phyloP scores from a whole-genome alignment of 345 rosid genomes.

The Sonneratia caseolaris region DNA sequence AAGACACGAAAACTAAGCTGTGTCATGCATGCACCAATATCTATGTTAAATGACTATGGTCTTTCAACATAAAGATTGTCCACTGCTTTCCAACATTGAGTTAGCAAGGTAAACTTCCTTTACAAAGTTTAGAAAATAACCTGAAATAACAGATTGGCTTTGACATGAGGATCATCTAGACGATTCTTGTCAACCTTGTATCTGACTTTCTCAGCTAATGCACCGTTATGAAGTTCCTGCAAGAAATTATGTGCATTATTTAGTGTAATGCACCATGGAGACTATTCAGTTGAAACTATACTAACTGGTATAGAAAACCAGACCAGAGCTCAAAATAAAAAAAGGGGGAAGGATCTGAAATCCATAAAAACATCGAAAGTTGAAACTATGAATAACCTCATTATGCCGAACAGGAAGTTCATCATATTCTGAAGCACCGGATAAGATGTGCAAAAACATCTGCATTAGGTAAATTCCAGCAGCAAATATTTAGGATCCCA shows the following conservation, averaged over 20 bases:
- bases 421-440: constrained; percentile 88
- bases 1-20: background rate
- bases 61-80: background rate
- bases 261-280: background rate
- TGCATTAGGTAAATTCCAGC: constrained; percentile 15
- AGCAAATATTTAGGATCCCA: constrained; percentile 3
- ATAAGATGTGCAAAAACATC: constrained; percentile 74
- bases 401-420: constrained; percentile 99
- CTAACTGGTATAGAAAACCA: background rate
- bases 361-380: background rate
- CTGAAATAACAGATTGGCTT: constrained; percentile 86
- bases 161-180: constrained; percentile 91
- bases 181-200: constrained; percentile 61
- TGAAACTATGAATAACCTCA: constrained; percentile 42
- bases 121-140: constrained; percentile 19
- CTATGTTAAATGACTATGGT: background rate
- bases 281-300: background rate
- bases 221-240: constrained; percentile 80
- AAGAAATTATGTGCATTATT: constrained; percentile 7
- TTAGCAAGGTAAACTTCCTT: background rate
- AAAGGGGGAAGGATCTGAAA: background rate
- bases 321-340: background rate
- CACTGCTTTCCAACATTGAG: background rate
- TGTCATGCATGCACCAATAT: background rate
- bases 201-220: constrained; percentile 58